Evolutionary conservation across 345 rosid species (phyloP).

Genomic region (Anastatica hierochuntica): DNA sequence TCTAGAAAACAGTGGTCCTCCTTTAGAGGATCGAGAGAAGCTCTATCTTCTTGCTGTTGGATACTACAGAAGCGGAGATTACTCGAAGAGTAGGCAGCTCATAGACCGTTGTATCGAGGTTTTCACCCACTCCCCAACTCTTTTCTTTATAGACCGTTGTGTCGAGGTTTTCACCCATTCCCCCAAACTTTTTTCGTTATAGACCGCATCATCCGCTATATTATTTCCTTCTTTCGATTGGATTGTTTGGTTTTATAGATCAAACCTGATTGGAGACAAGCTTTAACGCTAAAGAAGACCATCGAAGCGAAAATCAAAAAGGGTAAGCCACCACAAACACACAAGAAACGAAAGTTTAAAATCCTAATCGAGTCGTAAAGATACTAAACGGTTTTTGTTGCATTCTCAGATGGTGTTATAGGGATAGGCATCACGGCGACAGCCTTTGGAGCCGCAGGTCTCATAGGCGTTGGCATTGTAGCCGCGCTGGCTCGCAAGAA

Average conservation of each 20-base stretch:
- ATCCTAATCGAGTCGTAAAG: background rate
- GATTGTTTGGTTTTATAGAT: constrained; percentile 33
- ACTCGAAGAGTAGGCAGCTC: constrained; percentile 64
- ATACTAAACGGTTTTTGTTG: background rate
- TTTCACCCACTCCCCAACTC: background rate
- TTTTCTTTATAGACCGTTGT: background rate
- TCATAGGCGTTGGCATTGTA: constrained; percentile 72
- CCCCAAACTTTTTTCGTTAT: background rate
- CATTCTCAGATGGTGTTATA: constrained; percentile 71
- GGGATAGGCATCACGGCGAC: constrained; percentile 90
- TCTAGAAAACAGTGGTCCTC: constrained; percentile 37
- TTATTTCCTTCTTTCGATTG: background rate
- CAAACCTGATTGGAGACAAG: constrained; percentile 85
- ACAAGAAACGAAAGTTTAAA: background rate
- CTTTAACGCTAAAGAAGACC: constrained; percentile 52
- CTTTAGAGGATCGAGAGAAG: constrained; percentile 58
- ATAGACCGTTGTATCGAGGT: constrained; percentile 38
- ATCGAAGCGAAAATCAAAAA: constrained; percentile 62
- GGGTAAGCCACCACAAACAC: constrained; percentile 30
- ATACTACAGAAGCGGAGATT: constrained; percentile 59
- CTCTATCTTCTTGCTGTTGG: constrained; percentile 85
- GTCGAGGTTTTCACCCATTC: constrained; percentile 5
- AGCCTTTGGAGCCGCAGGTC: constrained; percentile 72
- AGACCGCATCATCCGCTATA: background rate
- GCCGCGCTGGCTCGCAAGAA: constrained; percentile 76